These are phyloP conservation scores for Mortierella alpina DNA, from an alignment of 192 early-diverging fungal genomes.

Conservation along the genomic window DNA sequence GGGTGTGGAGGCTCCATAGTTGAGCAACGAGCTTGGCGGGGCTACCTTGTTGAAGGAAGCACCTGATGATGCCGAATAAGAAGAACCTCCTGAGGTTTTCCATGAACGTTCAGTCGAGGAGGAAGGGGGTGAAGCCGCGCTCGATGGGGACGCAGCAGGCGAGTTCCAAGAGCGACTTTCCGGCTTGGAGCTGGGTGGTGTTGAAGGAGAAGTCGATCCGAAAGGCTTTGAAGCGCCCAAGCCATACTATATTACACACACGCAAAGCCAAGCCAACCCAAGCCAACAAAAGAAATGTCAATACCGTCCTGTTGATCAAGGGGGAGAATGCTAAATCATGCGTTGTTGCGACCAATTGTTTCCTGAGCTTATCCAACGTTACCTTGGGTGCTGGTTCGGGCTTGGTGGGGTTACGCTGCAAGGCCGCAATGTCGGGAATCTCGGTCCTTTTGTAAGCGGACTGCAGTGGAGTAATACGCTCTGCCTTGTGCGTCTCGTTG, in stretches of 20 bases:
- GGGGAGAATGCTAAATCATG: too few relatives aligned
- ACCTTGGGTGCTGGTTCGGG: conserved; percentile 55
- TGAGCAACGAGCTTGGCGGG: conserved; percentile 30
- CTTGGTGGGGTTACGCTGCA: conserved; percentile 63
- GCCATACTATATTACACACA: too few relatives aligned
- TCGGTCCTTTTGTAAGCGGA: conserved; percentile 71
- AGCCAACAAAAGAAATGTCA: too few relatives aligned
- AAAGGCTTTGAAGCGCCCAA: not conserved
- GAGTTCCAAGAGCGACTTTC: too few relatives aligned
- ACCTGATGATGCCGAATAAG: conserved; percentile 1
- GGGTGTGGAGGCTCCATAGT: conserved; percentile 13
- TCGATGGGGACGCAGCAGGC: too few relatives aligned
- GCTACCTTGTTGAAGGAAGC: conserved; percentile 46
- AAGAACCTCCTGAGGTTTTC: conserved; percentile 28
- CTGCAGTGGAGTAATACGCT: conserved; percentile 55
- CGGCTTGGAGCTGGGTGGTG: not conserved
- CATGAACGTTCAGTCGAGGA: conserved; percentile 25
- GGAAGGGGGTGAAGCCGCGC: too few relatives aligned
- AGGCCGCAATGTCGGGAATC: conserved; percentile 67
- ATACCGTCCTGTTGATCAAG: too few relatives aligned
- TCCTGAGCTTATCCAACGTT: not conserved
- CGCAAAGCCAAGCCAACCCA: too few relatives aligned
- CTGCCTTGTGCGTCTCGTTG: conserved; percentile 55
- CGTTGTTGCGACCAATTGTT: too few relatives aligned
- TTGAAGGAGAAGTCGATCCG: not conserved